A percentile compares a stretch with the other conserved stretches of the same genome.
phyloP scores from a whole-genome alignment of 352 stramenopile species.

The Blastocystis sp. region DNA sequence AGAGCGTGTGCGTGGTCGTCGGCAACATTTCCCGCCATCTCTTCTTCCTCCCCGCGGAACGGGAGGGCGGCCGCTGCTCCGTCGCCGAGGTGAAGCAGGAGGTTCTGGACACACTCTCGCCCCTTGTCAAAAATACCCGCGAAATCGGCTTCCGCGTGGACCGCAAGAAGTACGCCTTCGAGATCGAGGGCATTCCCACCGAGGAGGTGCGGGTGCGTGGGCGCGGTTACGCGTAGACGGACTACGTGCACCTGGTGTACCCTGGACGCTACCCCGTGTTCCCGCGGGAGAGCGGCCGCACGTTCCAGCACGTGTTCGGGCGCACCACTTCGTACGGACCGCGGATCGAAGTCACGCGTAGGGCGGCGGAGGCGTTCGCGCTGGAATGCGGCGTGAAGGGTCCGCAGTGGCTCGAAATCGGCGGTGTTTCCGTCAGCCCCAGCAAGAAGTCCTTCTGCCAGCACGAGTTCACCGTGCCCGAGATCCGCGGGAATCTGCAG shows the following conservation, averaged over 20 bases:
- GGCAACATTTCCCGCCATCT: conserved; percentile 90
- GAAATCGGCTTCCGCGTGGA: conserved; percentile 82
- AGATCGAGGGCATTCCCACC: conserved; percentile 87
- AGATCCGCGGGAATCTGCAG: conserved; percentile 85
- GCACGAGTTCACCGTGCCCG: conserved; percentile 84
- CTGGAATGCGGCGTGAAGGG: conserved; percentile 93
- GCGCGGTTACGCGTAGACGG: conserved; percentile 75
- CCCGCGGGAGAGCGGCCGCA: conserved; percentile 78
- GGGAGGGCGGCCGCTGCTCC: conserved; percentile 74
- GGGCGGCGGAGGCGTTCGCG: conserved; percentile 92
- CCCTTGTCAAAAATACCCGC: conserved; percentile 86
- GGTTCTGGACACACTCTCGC: conserved; percentile 81
- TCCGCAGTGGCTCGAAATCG: conserved; percentile 88
- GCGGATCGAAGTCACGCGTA: conserved; percentile 33
- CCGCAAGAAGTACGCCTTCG: conserved; percentile 92
- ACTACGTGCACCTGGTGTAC: conserved; percentile 97
- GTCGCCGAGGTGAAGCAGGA: conserved; percentile 83
- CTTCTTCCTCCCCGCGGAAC: conserved; percentile 83
- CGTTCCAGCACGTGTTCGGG: conserved; percentile 91
- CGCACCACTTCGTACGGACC: conserved; percentile 76
- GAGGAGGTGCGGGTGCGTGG: conserved; percentile 70
- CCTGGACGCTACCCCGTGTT: conserved; percentile 85
- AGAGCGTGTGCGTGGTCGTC: conserved; percentile 85
- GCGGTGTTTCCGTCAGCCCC: background rate
- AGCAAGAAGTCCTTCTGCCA: conserved; percentile 84